Conservation (phyloP, 1,139 yeast genomes). For the Suhomyces bokatorum region DNA sequence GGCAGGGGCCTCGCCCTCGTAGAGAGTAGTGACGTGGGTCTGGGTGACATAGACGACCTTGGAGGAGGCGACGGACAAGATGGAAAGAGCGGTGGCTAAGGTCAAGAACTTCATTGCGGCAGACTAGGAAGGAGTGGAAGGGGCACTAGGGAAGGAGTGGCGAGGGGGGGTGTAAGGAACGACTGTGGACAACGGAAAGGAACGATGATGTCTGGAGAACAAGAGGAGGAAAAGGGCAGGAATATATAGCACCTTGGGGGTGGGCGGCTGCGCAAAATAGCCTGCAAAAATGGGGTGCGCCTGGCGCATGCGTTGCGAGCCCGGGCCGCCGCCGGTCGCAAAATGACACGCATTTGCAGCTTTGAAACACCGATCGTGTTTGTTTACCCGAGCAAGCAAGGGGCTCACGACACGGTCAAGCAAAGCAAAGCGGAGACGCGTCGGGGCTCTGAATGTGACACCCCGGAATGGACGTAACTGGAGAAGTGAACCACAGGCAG, state of each 20-base stretch:
- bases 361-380: conserved; percentile 3
- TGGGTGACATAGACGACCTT: conserved; percentile 27
- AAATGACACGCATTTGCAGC: conserved; percentile 1
- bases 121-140: conserved; percentile 3
- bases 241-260: background rate
- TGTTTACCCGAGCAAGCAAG: background rate
- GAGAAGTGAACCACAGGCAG: too few species aligned
- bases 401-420: background rate
- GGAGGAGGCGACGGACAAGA: conserved; percentile 22
- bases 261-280: background rate
- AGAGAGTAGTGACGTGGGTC: conserved; percentile 25
- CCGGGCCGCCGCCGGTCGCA: background rate
- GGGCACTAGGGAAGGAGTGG: conserved; percentile 1
- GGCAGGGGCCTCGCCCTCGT: conserved; percentile 11
- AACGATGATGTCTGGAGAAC: conserved; percentile 6
- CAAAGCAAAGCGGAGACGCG: background rate
- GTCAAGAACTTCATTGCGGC: conserved; percentile 21
- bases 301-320: too few species aligned
- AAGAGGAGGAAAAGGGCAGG: background rate
- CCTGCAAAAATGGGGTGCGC: background rate
- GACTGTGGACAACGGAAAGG: conserved; percentile 6
- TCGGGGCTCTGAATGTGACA: background rate
- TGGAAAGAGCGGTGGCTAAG: conserved; percentile 19
- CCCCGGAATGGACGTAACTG: background rate
- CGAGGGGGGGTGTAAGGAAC: conserved; percentile 4